Percentiles rank a stretch among this genome's conserved stretches.
Conservation (phyloP, 2,329 filamentous ascomycete genomes). For the Trichoderma koningiopsis region DNA sequence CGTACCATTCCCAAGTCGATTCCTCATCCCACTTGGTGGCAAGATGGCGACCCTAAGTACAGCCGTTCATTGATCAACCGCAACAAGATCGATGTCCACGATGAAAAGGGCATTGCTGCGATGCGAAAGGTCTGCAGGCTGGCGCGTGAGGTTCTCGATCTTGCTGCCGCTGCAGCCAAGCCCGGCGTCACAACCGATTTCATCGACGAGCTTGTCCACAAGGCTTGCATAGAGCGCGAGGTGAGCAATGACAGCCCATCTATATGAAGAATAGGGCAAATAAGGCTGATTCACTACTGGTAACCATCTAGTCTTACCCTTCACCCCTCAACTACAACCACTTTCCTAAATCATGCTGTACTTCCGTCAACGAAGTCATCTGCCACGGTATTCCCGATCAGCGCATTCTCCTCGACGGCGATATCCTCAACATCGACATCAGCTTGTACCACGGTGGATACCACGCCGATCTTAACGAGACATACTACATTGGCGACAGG, state of each 20-base stretch:
- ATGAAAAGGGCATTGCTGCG: slow-evolving; percentile 76
- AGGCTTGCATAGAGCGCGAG: slow-evolving; percentile 88
- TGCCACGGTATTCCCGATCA: slow-evolving; percentile 98
- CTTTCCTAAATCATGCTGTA: slow-evolving; percentile 98
- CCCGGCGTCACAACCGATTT: slow-evolving; percentile 97
- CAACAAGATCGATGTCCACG: slow-evolving; percentile 81
- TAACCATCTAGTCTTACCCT: slow-evolving; percentile 74
- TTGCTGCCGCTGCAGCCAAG: slow-evolving; percentile 77
- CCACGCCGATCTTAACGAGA: slow-evolving; percentile 97
- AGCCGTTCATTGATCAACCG: slow-evolving; percentile 64
- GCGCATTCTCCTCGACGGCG: slow-evolving; percentile 81
- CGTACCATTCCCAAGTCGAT: slow-evolving; percentile 79
- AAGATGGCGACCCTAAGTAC: slow-evolving; percentile 73
- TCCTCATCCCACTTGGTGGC: slow-evolving; percentile 82
- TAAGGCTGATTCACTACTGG: slow-evolving; percentile 24
- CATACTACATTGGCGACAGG: slow-evolving; percentile 94
- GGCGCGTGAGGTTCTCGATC: slow-evolving; percentile 88
- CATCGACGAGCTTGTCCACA: slow-evolving; percentile 92
- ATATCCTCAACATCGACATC: slow-evolving; percentile 97
- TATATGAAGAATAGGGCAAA: not conserved
- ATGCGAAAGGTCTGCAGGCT: slow-evolving; percentile 93
- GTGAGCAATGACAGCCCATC: slow-evolving; percentile 55
- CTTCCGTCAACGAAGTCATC: slow-evolving; percentile 94
- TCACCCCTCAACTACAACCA: slow-evolving; percentile 93
- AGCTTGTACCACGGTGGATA: slow-evolving; percentile 93